Base-by-base conservation (phyloP, 2,329 filamentous ascomycete genomes). In the Gaeumannomyces sp. region DNA sequence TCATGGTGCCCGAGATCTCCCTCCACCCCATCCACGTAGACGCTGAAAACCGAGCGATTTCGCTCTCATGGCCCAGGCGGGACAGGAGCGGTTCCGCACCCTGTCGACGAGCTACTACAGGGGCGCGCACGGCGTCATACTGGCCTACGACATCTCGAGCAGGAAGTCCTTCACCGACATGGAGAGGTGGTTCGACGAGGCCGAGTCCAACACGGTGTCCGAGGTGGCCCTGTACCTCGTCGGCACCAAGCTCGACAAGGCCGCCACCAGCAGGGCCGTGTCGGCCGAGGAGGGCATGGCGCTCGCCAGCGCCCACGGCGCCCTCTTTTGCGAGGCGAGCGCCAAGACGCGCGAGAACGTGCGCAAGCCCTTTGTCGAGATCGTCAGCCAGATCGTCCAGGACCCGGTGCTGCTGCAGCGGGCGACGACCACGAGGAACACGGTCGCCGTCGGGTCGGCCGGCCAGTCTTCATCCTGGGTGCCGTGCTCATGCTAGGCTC, bases 101-200 rank as follows among this genome's bases (percentile, higher is more conserved):
- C 74, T 83, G 62, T 81, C 80, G 2, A 81, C 79, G 33, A 81
- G 78, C 65, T 82, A 81, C 72, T 82, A 83, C 73, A 79, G 80
- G 58, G 80, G 79, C 64, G 79, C 80, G 3, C 80, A 82, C 67
- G 81, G 76, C 67, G 78, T 83, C 65, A 74, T 83, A 64, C 71
- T 83, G 31, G 79, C 82, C 64, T 83, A 82, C 71, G 81, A 83
- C 71, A 76, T 81, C 31, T 78, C 79, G 59, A 80, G 73, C 70
- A 73, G 81, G 38, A 78, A 81, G 62, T 81, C 78, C 65, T 85
- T 85, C 70, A 71, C 77, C 29, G 76, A 78, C 61, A 82, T 85
- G 80, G 80, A 81, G 60, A 75, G 76, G 62, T 85, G 83, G 82
- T 82, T 83, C 68, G 78, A 81, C 59, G 82, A 85, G 71, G 83